A percentile compares a stretch with the other conserved stretches of the same genome.
These are phyloP conservation scores for Erysiphe pulchra DNA, from an alignment of 2,329 filamentous ascomycete species.

Conservation along the genomic window DNA sequence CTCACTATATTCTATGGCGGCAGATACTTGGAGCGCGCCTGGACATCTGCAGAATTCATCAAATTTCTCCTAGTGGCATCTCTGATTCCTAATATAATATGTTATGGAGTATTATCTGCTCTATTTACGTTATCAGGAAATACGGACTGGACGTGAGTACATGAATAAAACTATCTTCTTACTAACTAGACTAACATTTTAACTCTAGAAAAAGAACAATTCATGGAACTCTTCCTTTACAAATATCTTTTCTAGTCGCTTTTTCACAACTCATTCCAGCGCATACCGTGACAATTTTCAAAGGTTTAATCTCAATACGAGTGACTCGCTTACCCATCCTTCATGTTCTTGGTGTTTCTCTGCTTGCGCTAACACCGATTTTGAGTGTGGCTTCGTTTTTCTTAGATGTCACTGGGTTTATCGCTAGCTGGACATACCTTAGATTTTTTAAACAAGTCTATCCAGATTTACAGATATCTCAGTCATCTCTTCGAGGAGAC, in stretches of 20 bases:
- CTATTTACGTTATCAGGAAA: no score
- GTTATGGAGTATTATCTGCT: no score
- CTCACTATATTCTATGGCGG: slow-evolving; percentile 75
- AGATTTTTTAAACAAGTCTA: slow-evolving; percentile 74
- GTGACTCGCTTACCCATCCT: no score
- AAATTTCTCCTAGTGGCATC: slow-evolving; percentile 65
- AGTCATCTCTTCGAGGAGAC: slow-evolving; percentile 53
- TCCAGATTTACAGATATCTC: slow-evolving; percentile 37
- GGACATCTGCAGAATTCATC: slow-evolving; percentile 75
- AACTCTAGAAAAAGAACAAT: no score
- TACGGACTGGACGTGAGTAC: no score
- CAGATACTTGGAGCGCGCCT: slow-evolving; percentile 82
- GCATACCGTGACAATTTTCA: no score
- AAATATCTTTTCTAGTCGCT: no score
- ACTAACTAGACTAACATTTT: no score
- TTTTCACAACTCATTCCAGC: no score
- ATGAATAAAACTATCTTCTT: no score
- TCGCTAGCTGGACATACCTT: slow-evolving; percentile 83
- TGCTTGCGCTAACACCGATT: slow-evolving; percentile 35
- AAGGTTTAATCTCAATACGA: no score
- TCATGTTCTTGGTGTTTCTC: slow-evolving; percentile 23
- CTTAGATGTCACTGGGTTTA: slow-evolving; percentile 55
- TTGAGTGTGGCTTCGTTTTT: slow-evolving; percentile 47
- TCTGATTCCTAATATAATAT: slow-evolving; percentile 46
- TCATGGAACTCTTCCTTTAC: no score